Conservation (phyloP, 2,329 filamentous ascomycete species). For the Sclerotinia spermophila region DNA sequence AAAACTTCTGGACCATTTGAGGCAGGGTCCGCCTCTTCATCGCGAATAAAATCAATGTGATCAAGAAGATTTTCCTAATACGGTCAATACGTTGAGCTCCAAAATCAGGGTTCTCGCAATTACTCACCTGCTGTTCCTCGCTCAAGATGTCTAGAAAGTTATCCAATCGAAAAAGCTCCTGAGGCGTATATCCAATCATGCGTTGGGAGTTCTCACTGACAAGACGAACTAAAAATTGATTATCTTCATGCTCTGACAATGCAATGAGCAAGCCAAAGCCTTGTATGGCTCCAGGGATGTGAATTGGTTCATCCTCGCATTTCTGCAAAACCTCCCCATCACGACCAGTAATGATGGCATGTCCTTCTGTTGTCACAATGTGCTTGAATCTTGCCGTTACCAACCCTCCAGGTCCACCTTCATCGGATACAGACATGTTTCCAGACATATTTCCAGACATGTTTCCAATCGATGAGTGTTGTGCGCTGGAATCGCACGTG, state of each 20-base stretch:
- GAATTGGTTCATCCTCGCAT: slow-evolving; percentile 90
- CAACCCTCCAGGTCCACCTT: slow-evolving; percentile 36
- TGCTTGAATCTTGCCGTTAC: slow-evolving; percentile 77
- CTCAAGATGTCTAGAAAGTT: slow-evolving; percentile 71
- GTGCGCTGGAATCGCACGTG: slow-evolving; percentile 13
- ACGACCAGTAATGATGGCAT: slow-evolving; percentile 77
- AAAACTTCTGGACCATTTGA: slow-evolving; percentile 83
- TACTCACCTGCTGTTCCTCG: slow-evolving; percentile 17
- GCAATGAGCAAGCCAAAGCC: slow-evolving; percentile 79
- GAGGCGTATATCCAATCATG: slow-evolving; percentile 73
- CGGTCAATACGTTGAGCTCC: not conserved
- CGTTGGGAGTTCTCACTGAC: slow-evolving; percentile 77
- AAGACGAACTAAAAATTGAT: slow-evolving; percentile 65
- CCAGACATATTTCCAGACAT: not conserved
- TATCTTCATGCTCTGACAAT: slow-evolving; percentile 65
- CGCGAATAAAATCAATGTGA: slow-evolving; percentile 82
- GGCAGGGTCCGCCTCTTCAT: slow-evolving; percentile 72
- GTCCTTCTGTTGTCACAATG: slow-evolving; percentile 69
- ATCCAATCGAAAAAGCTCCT: slow-evolving; percentile 67
- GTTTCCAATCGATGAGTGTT: slow-evolving; percentile 12
- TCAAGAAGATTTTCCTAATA: slow-evolving; percentile 77
- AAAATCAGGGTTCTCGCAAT: not conserved
- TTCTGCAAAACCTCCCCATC: slow-evolving; percentile 68
- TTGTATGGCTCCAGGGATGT: slow-evolving; percentile 53
- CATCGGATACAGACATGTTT: slow-evolving; percentile 12